Evolutionary conservation across 495 filamentous ascomycete genomes (phyloP).

Genomic region (Aspergillus avenaceus): DNA sequence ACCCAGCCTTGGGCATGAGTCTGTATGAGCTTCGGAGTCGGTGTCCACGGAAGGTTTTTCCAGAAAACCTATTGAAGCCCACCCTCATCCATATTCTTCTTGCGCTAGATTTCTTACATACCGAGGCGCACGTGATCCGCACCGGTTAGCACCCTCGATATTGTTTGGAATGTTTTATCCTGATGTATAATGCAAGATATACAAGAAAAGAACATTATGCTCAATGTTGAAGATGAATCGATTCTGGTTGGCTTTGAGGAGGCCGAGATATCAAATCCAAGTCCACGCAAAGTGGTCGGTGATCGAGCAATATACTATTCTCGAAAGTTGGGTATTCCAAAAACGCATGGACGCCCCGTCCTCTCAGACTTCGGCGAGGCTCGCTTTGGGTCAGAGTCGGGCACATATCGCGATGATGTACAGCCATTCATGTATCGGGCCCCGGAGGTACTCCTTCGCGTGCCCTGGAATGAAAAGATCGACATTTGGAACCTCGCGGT

Average conservation of each 20-base stretch:
- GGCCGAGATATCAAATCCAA: slow-evolving; percentile 18
- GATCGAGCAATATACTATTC: slow-evolving; percentile 24
- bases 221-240: slow-evolving; percentile 25
- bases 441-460: slow-evolving; percentile 35
- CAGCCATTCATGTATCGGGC: slow-evolving; percentile 33
- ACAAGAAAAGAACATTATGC: slow-evolving; percentile 25
- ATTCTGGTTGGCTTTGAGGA: slow-evolving; percentile 24
- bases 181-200: slow-evolving; percentile 23
- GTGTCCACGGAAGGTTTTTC: not conserved
- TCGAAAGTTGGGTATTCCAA: slow-evolving; percentile 5
- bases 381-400: slow-evolving; percentile 8
- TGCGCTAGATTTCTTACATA: slow-evolving; percentile 12
- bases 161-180: no score
- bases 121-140: slow-evolving; percentile 2
- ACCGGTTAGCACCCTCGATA: no score
- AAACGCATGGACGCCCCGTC: slow-evolving; percentile 13
- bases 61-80: slow-evolving; percentile 1
- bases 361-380: slow-evolving; percentile 30
- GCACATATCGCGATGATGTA: slow-evolving; percentile 15
- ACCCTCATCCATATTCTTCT: slow-evolving; percentile 5
- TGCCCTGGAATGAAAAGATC: slow-evolving; percentile 32
- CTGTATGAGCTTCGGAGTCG: slow-evolving; percentile 13
- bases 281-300: slow-evolving; percentile 13
- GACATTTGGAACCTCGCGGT: slow-evolving; percentile 41
- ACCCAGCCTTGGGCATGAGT: slow-evolving; percentile 22